A percentile compares a stretch with the other conserved stretches of the same genome.
Evolutionary conservation across 257 asterid genomes (phyloP).

Genomic region (Lithospermum erythrorhizon): DNA sequence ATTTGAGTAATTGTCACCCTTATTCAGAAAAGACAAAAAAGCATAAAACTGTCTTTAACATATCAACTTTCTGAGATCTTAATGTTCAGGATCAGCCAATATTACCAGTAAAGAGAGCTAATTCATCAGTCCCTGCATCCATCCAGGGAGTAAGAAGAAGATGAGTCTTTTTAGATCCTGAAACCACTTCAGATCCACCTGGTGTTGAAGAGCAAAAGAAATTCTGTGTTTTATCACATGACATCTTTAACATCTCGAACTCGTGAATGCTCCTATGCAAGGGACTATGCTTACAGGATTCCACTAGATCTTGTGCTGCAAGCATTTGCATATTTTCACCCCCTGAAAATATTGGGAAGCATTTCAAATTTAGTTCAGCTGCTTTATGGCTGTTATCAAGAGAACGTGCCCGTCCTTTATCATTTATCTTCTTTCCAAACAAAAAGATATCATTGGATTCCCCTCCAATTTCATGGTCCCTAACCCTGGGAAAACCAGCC

Average conservation of each 20-base stretch:
- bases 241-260: slow-evolving; percentile 15
- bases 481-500: no score
- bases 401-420: no score
- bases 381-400: no score
- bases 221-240: slow-evolving; percentile 14
- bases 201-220: slow-evolving; percentile 8
- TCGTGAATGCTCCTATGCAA: slow-evolving; percentile 14
- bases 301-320: slow-evolving; percentile 19
- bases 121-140: slow-evolving; percentile 12
- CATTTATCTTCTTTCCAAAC: no score
- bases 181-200: slow-evolving; percentile 18
- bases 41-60: not conserved
- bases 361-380: slow-evolving; percentile 9
- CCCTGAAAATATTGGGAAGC: slow-evolving; percentile 13
- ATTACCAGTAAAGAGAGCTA: slow-evolving; percentile 25
- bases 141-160: slow-evolving; percentile 19
- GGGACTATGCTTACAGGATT: slow-evolving; percentile 12
- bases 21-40: slow-evolving; percentile 20
- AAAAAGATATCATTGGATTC: no score
- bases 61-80: not conserved
- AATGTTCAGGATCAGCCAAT: not conserved
- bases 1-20: no score
- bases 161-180: slow-evolving; percentile 15
- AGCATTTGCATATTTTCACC: slow-evolving; percentile 21
- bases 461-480: no score